Percentiles rank a stretch among this genome's conserved stretches.
phyloP scores from a whole-genome alignment of 2,329 filamentous ascomycete genomes.

The Aspergillus brasiliensis region DNA sequence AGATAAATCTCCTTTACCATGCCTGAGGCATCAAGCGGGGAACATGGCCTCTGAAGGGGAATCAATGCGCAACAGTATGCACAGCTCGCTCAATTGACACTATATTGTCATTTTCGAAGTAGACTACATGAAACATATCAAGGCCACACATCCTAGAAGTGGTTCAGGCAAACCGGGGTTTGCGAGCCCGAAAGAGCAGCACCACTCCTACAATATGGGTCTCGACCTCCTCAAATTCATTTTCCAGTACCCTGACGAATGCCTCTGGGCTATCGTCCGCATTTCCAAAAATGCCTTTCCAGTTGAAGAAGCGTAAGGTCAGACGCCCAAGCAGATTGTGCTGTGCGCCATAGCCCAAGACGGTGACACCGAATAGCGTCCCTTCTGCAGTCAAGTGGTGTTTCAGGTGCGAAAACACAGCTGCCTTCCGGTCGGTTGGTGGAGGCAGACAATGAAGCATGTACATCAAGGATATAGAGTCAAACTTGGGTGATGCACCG shows the following conservation, averaged over 20 bases:
- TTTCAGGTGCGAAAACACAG: slow-evolving; percentile 37
- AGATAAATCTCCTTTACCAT: too few relatives aligned
- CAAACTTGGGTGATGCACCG: slow-evolving; percentile 31
- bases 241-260: slow-evolving; percentile 1
- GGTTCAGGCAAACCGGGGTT: neutral
- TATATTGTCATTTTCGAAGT: neutral
- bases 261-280: neutral
- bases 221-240: slow-evolving; percentile 12
- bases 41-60: too few relatives aligned
- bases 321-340: slow-evolving; percentile 26
- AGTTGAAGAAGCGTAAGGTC: neutral
- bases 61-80: too few relatives aligned
- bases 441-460: slow-evolving; percentile 48
- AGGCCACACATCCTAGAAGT: too few relatives aligned
- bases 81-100: too few relatives aligned
- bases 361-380: slow-evolving; percentile 42
- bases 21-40: too few relatives aligned
- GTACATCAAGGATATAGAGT: slow-evolving; percentile 50
- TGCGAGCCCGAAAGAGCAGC: slow-evolving; percentile 9
- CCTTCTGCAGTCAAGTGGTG: slow-evolving; percentile 38
- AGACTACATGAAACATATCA: too few relatives aligned
- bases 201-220: slow-evolving; percentile 6
- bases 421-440: slow-evolving; percentile 29
- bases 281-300: slow-evolving; percentile 5
- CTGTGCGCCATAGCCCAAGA: slow-evolving; percentile 35